Evolutionary conservation across 2,329 filamentous ascomycete genomes (phyloP).

Genomic region (Diaporthe sp.): DNA sequence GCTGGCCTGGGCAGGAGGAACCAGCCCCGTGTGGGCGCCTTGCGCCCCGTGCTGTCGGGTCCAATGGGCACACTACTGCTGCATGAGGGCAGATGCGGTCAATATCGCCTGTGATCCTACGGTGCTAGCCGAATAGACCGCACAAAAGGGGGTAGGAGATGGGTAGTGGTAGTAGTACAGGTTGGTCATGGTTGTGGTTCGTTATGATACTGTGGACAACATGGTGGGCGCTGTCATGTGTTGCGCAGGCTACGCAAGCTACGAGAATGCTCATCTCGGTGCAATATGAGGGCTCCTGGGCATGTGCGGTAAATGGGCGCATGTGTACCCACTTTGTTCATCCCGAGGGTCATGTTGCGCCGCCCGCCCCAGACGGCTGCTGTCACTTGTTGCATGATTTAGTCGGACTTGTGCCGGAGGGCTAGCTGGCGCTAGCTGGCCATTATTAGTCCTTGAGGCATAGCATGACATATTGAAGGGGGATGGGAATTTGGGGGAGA

Average conservation of each 20-base stretch:
- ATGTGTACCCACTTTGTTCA: not conserved
- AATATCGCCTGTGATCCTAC: conserved; percentile 6
- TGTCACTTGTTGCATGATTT: conserved; percentile 11
- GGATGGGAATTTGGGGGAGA: not conserved
- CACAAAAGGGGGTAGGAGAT: not conserved
- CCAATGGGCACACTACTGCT: not conserved
- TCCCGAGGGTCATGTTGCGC: not conserved
- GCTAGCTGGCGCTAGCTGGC: not conserved
- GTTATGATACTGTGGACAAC: not conserved
- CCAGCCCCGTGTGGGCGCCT: not conserved
- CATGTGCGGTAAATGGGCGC: not conserved
- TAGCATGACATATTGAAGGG: conserved; percentile 12
- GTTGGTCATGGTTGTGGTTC: not conserved
- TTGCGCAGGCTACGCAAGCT: conserved; percentile 14
- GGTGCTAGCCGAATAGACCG: not conserved
- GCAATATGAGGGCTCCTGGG: conserved; percentile 22
- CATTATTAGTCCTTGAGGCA: not conserved
- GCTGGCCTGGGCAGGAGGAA: not conserved
- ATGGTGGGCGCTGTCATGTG: conserved; percentile 4
- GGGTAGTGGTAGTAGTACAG: not conserved
- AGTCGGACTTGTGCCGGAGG: not conserved
- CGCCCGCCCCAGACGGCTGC: not conserved
- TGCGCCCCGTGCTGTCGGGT: conserved; percentile 14
- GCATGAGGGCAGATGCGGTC: not conserved
- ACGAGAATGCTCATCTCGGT: conserved; percentile 17